These are phyloP conservation scores for Oryza coarctata DNA, from an alignment of 176 grass and related monocot species.

Conservation along the genomic window DNA sequence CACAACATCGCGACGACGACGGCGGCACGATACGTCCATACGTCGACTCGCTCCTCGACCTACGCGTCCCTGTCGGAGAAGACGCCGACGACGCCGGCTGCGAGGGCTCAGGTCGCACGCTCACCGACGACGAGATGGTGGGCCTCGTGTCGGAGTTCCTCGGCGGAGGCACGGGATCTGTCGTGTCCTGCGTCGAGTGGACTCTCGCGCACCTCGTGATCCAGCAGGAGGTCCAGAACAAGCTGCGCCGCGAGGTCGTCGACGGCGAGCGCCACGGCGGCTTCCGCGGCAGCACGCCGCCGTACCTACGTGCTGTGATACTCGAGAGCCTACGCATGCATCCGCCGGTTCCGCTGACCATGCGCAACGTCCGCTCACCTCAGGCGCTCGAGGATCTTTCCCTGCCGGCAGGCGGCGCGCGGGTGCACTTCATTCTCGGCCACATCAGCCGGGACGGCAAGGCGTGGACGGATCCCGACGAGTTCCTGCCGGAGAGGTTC, in stretches of 20 bases:
- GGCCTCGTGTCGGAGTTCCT: not conserved
- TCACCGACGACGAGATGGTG: not conserved
- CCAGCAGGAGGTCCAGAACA: not conserved
- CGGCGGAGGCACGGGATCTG: not conserved
- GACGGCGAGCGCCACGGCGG: not conserved
- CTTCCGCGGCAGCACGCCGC: not conserved
- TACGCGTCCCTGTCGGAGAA: not conserved
- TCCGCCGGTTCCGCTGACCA: not conserved
- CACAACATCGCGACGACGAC: too few species aligned
- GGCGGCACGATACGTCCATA: too few species aligned
- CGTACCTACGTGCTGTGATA: not conserved
- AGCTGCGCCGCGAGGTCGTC: not conserved
- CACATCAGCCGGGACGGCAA: not conserved
- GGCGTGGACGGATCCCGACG: not conserved
- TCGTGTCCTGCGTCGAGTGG: not conserved
- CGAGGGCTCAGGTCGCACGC: not conserved
- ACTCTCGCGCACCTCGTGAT: not conserved
- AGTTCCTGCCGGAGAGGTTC: conserved; percentile 57
- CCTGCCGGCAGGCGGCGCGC: too few species aligned
- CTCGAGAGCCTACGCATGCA: not conserved
- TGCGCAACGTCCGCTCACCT: not conserved
- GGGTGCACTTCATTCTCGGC: too few species aligned
- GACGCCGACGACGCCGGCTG: not conserved
- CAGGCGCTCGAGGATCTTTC: not conserved
- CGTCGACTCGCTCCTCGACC: not conserved